These are phyloP conservation scores for Pseudonitzschia pungens DNA, from an alignment of 108 stramenopile genomes.

Conservation along the genomic window DNA sequence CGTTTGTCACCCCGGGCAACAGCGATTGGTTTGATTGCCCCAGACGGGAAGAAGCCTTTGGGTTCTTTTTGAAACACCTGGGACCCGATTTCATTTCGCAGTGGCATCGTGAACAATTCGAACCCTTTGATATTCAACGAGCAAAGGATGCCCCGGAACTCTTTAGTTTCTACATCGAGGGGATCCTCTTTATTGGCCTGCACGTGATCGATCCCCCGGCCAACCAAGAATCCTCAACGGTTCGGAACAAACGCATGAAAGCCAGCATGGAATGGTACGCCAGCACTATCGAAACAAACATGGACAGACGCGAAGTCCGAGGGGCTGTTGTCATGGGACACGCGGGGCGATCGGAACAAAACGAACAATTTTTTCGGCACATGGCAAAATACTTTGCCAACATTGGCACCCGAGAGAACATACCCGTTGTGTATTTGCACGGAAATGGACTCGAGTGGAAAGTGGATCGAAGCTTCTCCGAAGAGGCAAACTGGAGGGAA, in stretches of 20 bases:
- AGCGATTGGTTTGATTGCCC: conserved; percentile 38
- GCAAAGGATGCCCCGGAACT: conserved; percentile 16
- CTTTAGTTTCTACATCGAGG: conserved; percentile 21
- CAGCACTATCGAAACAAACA: background rate
- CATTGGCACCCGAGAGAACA: background rate
- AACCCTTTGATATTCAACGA: background rate
- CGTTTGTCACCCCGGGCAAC: conserved; percentile 29
- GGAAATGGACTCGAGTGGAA: conserved; percentile 29
- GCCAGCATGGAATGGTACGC: conserved; percentile 12
- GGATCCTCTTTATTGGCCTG: conserved; percentile 21
- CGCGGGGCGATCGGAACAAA: conserved; percentile 9
- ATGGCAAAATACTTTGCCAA: conserved; percentile 6
- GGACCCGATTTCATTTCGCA: conserved; percentile 10
- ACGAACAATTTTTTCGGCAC: conserved; percentile 12
- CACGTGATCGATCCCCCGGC: conserved; percentile 8
- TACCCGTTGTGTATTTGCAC: conserved; percentile 33
- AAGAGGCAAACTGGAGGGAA: conserved; percentile 12
- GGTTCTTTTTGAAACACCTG: conserved; percentile 14
- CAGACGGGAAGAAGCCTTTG: conserved; percentile 1
- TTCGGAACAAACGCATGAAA: conserved; percentile 13
- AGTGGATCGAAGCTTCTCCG: conserved; percentile 15
- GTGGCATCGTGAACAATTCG: conserved; percentile 4
- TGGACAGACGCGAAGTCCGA: conserved; percentile 5
- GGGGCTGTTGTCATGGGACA: conserved; percentile 34
- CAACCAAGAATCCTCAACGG: background rate